A percentile compares a stretch with the other conserved stretches of the same genome.
phyloP scores from a whole-genome alignment of 257 asterid genomes.

The Eustoma russellianum region DNA sequence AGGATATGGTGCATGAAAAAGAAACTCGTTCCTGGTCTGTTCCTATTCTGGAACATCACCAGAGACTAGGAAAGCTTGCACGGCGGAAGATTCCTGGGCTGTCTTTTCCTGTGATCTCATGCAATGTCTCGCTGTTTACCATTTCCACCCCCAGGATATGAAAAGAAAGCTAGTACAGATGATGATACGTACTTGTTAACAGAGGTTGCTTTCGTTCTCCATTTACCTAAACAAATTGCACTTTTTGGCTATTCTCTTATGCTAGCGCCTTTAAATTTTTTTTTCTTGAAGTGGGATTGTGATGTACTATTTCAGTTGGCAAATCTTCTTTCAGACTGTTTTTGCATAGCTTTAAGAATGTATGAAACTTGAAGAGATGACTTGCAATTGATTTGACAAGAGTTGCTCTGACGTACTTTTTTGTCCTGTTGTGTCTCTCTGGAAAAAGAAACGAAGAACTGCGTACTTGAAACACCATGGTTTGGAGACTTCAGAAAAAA shows the following conservation, averaged over 20 bases:
- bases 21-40: slow-evolving; percentile 37
- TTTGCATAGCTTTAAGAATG: no score
- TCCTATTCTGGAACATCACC: slow-evolving; percentile 37
- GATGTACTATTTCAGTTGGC: no score
- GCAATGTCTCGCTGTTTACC: slow-evolving; percentile 98
- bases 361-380: no score
- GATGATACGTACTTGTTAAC: slow-evolving; percentile 45
- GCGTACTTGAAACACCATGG: no score
- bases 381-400: no score
- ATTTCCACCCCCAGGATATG: slow-evolving; percentile 93
- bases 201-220: slow-evolving; percentile 40
- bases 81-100: slow-evolving; percentile 20
- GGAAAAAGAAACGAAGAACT: no score
- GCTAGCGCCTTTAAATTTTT: not conserved
- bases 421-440: no score
- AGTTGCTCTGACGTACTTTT: no score
- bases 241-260: slow-evolving; percentile 1
- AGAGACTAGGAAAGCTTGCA: slow-evolving; percentile 29
- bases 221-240: not conserved
- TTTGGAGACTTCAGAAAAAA: no score
- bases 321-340: no score
- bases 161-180: slow-evolving; percentile 50
- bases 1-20: slow-evolving; percentile 47
- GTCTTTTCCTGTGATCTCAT: slow-evolving; percentile 22
- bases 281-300: no score